phyloP scores from a whole-genome alignment of 805 yeast genomes.

The Priceomyces melissophilus region DNA sequence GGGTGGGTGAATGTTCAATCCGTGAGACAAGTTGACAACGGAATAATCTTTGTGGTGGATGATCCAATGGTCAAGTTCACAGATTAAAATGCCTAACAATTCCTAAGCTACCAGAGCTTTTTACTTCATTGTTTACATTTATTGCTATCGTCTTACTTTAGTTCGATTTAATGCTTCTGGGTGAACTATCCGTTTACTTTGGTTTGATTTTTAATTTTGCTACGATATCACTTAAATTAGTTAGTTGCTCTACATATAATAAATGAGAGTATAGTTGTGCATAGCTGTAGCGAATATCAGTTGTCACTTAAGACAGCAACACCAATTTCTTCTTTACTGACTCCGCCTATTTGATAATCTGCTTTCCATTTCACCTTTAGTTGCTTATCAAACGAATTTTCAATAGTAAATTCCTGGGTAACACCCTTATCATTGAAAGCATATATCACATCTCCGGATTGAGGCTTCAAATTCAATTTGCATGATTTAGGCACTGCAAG shows the following conservation, averaged over 20 bases:
- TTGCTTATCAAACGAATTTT: constrained; percentile 29
- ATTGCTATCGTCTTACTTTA: no score
- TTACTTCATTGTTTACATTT: no score
- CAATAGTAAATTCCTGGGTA: constrained; percentile 47
- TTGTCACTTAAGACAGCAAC: constrained; percentile 29
- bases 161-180: no score
- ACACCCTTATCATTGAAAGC: constrained; percentile 49
- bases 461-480: constrained; percentile 57
- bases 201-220: background rate
- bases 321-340: constrained; percentile 53
- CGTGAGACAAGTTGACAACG: constrained; percentile 36
- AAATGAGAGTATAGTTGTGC: background rate
- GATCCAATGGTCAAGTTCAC: constrained; percentile 23
- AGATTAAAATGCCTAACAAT: no score
- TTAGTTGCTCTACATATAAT: background rate
- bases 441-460: constrained; percentile 51
- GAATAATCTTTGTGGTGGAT: constrained; percentile 35
- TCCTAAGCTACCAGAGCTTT: no score
- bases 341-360: constrained; percentile 50
- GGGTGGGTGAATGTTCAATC: constrained; percentile 20
- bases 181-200: background rate
- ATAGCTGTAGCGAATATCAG: background rate
- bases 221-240: background rate
- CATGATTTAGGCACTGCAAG: constrained; percentile 70
- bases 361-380: constrained; percentile 77